phyloP scores from a whole-genome alignment of 164 flowering plant genomes.

The Echeveria elegans region DNA sequence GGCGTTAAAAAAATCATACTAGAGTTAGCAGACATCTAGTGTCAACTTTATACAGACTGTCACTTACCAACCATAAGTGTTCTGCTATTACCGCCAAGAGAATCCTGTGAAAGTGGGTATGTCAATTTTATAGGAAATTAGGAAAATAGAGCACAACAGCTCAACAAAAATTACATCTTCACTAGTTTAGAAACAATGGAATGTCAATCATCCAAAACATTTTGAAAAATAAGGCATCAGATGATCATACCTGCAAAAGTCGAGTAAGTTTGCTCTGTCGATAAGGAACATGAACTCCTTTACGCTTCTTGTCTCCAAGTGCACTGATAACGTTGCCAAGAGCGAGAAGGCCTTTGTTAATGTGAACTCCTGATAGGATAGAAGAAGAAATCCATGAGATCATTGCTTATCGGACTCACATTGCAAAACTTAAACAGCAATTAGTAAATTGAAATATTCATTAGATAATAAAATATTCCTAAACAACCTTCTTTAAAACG shows the following conservation, averaged over 20 bases:
- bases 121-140: conserved; percentile 6
- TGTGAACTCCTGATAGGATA: conserved; percentile 71
- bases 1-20: neutral
- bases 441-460: neutral
- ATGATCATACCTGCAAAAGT: conserved; percentile 74
- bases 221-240: neutral
- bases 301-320: conserved; percentile 96
- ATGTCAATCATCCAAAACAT: neutral
- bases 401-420: neutral
- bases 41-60: neutral
- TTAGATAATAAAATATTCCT: conserved; percentile 6
- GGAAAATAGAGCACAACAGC: neutral
- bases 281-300: conserved; percentile 93
- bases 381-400: neutral
- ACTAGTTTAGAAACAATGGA: neutral
- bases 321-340: conserved; percentile 99
- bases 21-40: neutral
- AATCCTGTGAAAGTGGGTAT: conserved; percentile 52
- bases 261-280: conserved; percentile 98
- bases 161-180: neutral
- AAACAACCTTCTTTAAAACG: conserved; percentile 92
- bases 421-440: neutral
- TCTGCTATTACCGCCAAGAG: conserved; percentile 99
- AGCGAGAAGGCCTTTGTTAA: conserved; percentile 95
- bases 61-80: conserved; percentile 95